A percentile compares a stretch with the other conserved stretches of the same genome.
These are phyloP conservation scores for Cyberlindnera nakhonratchasimensis DNA, from an alignment of 805 yeast species.

Conservation along the genomic window DNA sequence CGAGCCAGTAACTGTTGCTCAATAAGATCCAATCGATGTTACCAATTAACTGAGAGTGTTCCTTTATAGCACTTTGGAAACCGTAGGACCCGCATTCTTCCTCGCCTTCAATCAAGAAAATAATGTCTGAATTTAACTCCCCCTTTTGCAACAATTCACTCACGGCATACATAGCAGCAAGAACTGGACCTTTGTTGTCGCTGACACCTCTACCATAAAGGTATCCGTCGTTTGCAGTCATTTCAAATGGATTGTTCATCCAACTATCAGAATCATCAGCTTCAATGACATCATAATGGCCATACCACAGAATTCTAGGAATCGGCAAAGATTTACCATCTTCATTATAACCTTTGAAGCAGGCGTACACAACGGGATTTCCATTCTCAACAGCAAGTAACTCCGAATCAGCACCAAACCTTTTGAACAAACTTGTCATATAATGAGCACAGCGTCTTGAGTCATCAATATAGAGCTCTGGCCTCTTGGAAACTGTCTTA, in stretches of 20 bases:
- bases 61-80: slow-evolving; percentile 61
- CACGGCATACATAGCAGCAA: slow-evolving; percentile 84
- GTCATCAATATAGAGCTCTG: slow-evolving; percentile 66
- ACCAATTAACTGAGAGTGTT: slow-evolving; percentile 54
- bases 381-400: slow-evolving; percentile 72
- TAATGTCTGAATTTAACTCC: slow-evolving; percentile 64
- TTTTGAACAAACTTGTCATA: slow-evolving; percentile 56
- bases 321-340: slow-evolving; percentile 10
- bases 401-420: slow-evolving; percentile 68
- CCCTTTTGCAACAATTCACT: slow-evolving; percentile 58
- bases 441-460: slow-evolving; percentile 84
- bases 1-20: slow-evolving; percentile 93
- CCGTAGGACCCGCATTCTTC: slow-evolving; percentile 94
- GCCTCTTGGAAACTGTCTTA: slow-evolving; percentile 74
- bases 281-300: slow-evolving; percentile 93
- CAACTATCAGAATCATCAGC: slow-evolving; percentile 63
- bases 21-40: slow-evolving; percentile 83
- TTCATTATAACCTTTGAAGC: slow-evolving; percentile 48
- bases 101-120: slow-evolving; percentile 88
- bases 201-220: slow-evolving; percentile 89
- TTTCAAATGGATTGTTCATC: slow-evolving; percentile 73
- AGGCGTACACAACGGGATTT: slow-evolving; percentile 82
- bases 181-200: slow-evolving; percentile 91
- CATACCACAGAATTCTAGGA: slow-evolving; percentile 77
- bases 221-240: slow-evolving; percentile 80